Evolutionary conservation across 257 asterid species (phyloP).

Genomic region (Jaltomata sinuosa): DNA sequence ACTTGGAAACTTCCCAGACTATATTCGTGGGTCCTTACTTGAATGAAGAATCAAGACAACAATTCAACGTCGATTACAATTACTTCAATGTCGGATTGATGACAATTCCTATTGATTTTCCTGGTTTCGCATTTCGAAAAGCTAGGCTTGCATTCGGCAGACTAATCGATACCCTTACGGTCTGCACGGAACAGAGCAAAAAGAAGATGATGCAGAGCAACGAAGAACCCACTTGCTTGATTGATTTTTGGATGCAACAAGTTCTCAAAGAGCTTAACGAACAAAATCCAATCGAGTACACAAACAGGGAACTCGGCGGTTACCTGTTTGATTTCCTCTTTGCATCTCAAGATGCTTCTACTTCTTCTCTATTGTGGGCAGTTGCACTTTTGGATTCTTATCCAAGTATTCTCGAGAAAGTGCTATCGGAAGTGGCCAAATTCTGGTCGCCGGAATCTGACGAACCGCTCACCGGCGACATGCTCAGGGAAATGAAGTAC

Average conservation of each 20-base stretch:
- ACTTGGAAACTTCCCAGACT: constrained; percentile 77
- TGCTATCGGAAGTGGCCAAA: constrained; percentile 43
- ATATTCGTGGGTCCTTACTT: constrained; percentile 77
- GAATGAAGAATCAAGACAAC: constrained; percentile 26
- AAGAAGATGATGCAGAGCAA: constrained; percentile 29
- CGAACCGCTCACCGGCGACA: constrained; percentile 35
- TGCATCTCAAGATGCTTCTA: constrained; percentile 89
- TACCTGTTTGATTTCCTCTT: constrained; percentile 73
- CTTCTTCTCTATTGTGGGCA: constrained; percentile 76
- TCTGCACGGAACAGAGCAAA: constrained; percentile 54
- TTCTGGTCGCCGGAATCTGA: constrained; percentile 46
- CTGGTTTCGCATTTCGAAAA: constrained; percentile 75
- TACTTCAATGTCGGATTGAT: constrained; percentile 70
- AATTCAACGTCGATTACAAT: constrained; percentile 60
- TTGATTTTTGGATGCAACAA: constrained; percentile 80
- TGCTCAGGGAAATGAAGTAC: constrained; percentile 65
- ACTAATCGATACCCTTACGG: constrained; percentile 46
- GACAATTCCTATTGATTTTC: constrained; percentile 70
- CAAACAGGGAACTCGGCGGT: constrained; percentile 48
- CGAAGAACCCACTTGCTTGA: constrained; percentile 57
- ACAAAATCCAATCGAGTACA: constrained; percentile 5
- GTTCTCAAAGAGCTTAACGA: constrained; percentile 23
- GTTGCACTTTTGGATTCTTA: constrained; percentile 49
- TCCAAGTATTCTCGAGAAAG: constrained; percentile 37
- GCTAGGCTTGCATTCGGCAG: constrained; percentile 57